Conservation (phyloP, 2,329 filamentous ascomycete species). For the Alternaria novae-zelandiae region DNA sequence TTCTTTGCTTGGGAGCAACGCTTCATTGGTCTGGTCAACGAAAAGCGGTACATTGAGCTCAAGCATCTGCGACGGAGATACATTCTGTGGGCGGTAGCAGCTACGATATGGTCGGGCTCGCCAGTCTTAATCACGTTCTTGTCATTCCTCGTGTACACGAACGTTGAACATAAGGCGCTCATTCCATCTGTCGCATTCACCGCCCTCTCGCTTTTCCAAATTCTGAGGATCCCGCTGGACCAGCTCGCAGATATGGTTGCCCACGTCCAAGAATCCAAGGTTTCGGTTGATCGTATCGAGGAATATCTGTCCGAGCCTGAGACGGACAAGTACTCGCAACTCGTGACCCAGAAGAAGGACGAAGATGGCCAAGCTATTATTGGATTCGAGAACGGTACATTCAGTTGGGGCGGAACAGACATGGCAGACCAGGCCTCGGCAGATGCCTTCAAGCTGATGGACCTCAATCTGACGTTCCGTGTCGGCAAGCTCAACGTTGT, state of each 20-base stretch:
- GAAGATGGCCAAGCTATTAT: slow-evolving; percentile 75
- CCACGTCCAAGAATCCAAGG: slow-evolving; percentile 95
- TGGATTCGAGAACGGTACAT: slow-evolving; percentile 82
- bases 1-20: slow-evolving; percentile 98
- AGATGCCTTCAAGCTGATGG: slow-evolving; percentile 77
- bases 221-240: slow-evolving; percentile 90
- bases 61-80: slow-evolving; percentile 80
- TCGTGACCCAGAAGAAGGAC: slow-evolving; percentile 72
- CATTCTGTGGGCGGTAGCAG: slow-evolving; percentile 88
- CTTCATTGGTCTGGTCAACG: slow-evolving; percentile 84
- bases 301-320: slow-evolving; percentile 93
- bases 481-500: slow-evolving; percentile 91
- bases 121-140: slow-evolving; percentile 95
- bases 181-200: slow-evolving; percentile 95
- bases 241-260: slow-evolving; percentile 98
- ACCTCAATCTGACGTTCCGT: slow-evolving; percentile 81
- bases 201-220: slow-evolving; percentile 91
- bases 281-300: slow-evolving; percentile 95
- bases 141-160: slow-evolving; percentile 91
- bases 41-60: slow-evolving; percentile 83
- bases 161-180: slow-evolving; percentile 85
- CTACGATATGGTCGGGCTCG: slow-evolving; percentile 95
- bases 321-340: slow-evolving; percentile 91
- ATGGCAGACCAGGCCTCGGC: slow-evolving; percentile 62
- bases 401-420: slow-evolving; percentile 80